Conservation (phyloP, 164 flowering plant species). For the Litsea cubeba region DNA sequence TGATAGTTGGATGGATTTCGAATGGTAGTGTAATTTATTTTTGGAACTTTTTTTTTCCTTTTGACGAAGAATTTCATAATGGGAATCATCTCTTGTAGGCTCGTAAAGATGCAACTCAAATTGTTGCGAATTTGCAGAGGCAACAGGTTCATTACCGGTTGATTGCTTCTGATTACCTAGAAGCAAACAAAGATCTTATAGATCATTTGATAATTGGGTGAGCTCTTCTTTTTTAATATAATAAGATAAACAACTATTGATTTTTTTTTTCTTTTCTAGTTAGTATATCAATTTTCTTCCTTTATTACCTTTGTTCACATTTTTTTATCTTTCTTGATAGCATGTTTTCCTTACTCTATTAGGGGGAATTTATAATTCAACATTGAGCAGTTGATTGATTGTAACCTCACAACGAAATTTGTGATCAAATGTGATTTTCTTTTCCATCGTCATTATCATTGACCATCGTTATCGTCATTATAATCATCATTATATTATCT, state of each 20-base stretch:
- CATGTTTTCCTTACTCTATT: too few species aligned
- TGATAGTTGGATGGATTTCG: not conserved
- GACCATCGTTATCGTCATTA: too few species aligned
- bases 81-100: slow-evolving; percentile 36
- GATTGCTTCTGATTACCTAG: slow-evolving; percentile 97
- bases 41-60: not conserved
- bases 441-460: too few species aligned
- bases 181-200: slow-evolving; percentile 80
- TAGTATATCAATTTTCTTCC: not conserved
- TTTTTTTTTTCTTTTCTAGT: too few species aligned
- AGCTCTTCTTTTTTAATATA: slow-evolving; percentile 13
- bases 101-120: slow-evolving; percentile 95
- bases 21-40: not conserved
- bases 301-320: too few species aligned
- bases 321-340: too few species aligned
- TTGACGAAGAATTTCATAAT: not conserved
- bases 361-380: too few species aligned
- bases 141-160: slow-evolving; percentile 90
- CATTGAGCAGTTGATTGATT: too few species aligned
- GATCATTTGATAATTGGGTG: slow-evolving; percentile 78
- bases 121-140: slow-evolving; percentile 96
- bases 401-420: too few species aligned
- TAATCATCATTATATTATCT: too few species aligned
- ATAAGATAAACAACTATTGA: not conserved
- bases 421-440: too few species aligned